Base-by-base conservation (phyloP, 2,329 filamentous ascomycete genomes). In the Cladophialophora carrionii region DNA sequence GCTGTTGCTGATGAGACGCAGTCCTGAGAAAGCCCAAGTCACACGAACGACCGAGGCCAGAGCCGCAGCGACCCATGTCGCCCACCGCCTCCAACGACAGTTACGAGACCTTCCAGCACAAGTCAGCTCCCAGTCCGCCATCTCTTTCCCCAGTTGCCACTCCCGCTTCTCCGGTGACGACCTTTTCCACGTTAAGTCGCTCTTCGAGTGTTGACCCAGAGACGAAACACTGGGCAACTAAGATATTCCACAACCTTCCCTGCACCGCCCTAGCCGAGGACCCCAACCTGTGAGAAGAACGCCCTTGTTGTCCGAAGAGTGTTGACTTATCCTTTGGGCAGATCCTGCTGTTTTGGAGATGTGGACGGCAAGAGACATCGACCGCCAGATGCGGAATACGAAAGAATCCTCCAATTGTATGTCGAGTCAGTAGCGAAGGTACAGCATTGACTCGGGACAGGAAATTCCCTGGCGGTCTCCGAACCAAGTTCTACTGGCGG, bases 401-500 rank as follows among this genome's bases (percentile, higher is more conserved):
- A 69, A 32, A 58, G 55, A 22, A 67, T 69, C 17, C 60, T 69
- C 12, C 62, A 69, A 26, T 43, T 69, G 67, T 69, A 63, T 31
- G 64, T 24, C 29, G 34, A 14, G 8, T 24, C 7, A 22, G 26
- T 9, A 24, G 24, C 29, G 9, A 9, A 29, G 7, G 37, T 29
- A 6, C 22, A n/a, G 17, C 24, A 46, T 49, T 65, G 53, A 67
- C 49, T 17, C 10, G 8, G 49, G 32, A 20, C 56, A 69, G 67
- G 37, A 69, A 69, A 61, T 69, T 67, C 49, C 67, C 68, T 6
- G 68, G 69, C 46, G 68, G 68, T 12, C 56, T 70, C 43, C 66
- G 64, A 57, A 63, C 63, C n/a, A 64, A 66, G 49, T 79, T 84
- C n/a, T 87, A 83, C 68, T 79, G 82, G 70, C 79, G 84, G 12